These are phyloP conservation scores for Colletotrichum zoysiae DNA, from an alignment of 2,329 filamentous ascomycete species.

Conservation along the genomic window DNA sequence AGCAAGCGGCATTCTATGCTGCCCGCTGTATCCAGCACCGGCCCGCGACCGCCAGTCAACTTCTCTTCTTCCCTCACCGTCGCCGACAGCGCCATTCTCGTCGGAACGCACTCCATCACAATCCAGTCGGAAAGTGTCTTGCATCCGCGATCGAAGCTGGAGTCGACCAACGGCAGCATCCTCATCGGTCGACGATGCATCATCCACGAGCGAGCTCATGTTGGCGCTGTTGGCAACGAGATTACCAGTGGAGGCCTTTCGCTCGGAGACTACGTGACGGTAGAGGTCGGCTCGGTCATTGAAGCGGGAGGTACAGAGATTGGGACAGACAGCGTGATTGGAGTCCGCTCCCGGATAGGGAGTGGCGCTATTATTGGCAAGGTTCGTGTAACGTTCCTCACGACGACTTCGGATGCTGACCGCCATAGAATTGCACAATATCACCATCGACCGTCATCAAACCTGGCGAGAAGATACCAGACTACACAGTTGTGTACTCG, in stretches of 20 bases:
- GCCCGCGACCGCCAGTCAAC: constrained; percentile 71
- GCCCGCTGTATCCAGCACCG: constrained; percentile 64
- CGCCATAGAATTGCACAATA: constrained; percentile 74
- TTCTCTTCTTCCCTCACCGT: constrained; percentile 72
- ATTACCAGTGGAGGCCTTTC: constrained; percentile 62
- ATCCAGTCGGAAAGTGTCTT: constrained; percentile 83
- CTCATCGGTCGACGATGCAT: constrained; percentile 86
- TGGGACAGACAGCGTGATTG: constrained; percentile 70
- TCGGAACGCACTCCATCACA: constrained; percentile 81
- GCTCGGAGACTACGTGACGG: constrained; percentile 70
- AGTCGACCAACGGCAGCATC: constrained; percentile 83
- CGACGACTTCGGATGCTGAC: constrained; percentile 14
- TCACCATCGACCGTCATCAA: constrained; percentile 72
- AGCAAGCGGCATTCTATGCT: constrained; percentile 69
- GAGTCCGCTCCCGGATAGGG: constrained; percentile 71
- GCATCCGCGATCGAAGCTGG: constrained; percentile 87
- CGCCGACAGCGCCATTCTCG: constrained; percentile 72
- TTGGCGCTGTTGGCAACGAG: constrained; percentile 61
- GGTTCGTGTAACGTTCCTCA: constrained; percentile 53
- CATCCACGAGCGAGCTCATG: constrained; percentile 76
- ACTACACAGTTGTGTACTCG: constrained; percentile 78
- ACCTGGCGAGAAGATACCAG: constrained; percentile 70
- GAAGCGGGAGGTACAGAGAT: constrained; percentile 73
- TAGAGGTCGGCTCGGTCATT: constrained; percentile 71
- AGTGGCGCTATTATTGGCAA: constrained; percentile 72